Percentiles rank a stretch among this genome's conserved stretches.
Conservation (phyloP, 164 flowering plant species). For the Magnolia officinalis region DNA sequence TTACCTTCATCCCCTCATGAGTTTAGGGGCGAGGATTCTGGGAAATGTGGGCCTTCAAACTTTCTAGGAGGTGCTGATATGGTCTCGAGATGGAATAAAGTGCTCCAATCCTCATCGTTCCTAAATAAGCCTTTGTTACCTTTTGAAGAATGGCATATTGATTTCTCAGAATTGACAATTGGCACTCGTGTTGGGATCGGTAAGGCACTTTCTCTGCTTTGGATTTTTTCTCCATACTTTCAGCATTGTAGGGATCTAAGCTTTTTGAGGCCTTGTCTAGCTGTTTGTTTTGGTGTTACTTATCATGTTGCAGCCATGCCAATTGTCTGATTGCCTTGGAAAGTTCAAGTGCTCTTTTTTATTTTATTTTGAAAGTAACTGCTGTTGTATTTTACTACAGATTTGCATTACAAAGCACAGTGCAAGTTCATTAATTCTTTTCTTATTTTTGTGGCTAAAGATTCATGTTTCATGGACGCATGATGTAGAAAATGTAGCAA, state of each 20-base stretch:
- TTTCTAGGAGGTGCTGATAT: constrained; percentile 37
- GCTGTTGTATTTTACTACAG: too few species aligned
- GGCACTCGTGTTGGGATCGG: constrained; percentile 99
- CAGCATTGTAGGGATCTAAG: not conserved
- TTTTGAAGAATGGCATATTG: constrained; percentile 87
- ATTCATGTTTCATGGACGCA: too few species aligned
- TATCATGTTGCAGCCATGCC: too few species aligned
- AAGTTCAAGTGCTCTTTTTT: too few species aligned
- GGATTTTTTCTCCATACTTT: not conserved
- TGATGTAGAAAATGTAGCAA: too few species aligned
- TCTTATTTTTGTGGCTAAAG: too few species aligned
- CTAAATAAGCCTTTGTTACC: constrained; percentile 68
- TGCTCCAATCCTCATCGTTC: constrained; percentile 64
- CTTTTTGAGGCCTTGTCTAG: not conserved
- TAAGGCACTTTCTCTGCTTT: constrained; percentile 25
- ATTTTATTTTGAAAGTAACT: too few species aligned
- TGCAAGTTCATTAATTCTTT: too few species aligned
- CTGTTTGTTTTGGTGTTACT: not conserved
- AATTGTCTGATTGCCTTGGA: too few species aligned
- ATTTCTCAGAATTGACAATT: constrained; percentile 85
- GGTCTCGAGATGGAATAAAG: constrained; percentile 77
- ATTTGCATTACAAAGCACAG: too few species aligned
- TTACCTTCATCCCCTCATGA: constrained; percentile 92
- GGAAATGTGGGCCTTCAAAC: constrained; percentile 33
- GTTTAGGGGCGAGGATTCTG: constrained; percentile 48